Evolutionary conservation across 139 green algal genomes (phyloP).

Genomic region (Ettlia oleoabundans): DNA sequence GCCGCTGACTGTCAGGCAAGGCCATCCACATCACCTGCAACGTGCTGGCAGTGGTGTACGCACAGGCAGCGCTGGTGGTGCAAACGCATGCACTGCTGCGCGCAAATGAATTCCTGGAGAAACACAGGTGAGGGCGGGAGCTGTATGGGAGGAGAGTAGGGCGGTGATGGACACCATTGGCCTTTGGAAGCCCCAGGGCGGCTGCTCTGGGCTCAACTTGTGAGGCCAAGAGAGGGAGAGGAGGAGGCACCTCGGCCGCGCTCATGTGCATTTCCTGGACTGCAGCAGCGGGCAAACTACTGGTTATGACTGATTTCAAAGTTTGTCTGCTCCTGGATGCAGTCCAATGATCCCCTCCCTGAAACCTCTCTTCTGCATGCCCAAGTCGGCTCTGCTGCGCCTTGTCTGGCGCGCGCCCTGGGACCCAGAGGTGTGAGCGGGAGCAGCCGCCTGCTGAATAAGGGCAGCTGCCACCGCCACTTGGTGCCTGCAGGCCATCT

Average conservation of each 20-base stretch:
- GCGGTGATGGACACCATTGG: not conserved
- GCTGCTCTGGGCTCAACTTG: too few species aligned
- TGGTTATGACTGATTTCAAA: not conserved
- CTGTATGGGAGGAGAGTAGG: not conserved
- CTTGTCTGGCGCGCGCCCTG: slow-evolving; percentile 17
- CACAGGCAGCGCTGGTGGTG: slow-evolving; percentile 22
- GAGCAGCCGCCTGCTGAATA: not conserved
- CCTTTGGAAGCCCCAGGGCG: not conserved
- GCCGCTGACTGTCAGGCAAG: slow-evolving; percentile 4
- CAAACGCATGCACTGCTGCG: slow-evolving; percentile 23
- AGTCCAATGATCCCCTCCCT: slow-evolving; percentile 20
- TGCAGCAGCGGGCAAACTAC: not conserved
- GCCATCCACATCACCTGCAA: not conserved
- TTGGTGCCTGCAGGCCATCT: not conserved
- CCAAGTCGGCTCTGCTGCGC: not conserved
- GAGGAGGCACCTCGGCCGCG: not conserved
- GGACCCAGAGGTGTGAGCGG: slow-evolving; percentile 14
- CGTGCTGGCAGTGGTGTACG: slow-evolving; percentile 14
- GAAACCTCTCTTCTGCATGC: not conserved
- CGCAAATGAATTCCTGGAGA: slow-evolving; percentile 24
- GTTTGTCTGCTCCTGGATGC: not conserved
- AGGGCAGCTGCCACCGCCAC: not conserved
- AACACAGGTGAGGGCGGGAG: not conserved
- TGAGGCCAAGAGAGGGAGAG: too few species aligned
- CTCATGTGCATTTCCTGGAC: not conserved